phyloP scores from a whole-genome alignment of 2,329 filamentous ascomycete genomes.

The Beauveria rudraprayagi region DNA sequence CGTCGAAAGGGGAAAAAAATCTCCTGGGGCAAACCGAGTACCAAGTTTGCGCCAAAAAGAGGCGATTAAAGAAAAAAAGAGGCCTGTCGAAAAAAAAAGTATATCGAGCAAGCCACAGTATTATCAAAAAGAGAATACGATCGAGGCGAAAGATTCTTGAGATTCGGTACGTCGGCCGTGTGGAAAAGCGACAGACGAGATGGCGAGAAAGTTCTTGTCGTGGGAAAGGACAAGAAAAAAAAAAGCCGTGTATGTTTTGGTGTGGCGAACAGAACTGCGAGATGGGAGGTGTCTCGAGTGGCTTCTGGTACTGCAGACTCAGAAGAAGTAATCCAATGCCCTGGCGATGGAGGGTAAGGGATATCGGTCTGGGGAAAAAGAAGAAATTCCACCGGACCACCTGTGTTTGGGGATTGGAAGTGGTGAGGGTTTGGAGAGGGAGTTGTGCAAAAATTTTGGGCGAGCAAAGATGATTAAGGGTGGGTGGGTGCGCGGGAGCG shows the following conservation, averaged over 20 bases:
- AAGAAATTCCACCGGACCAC: slow-evolving; percentile 11
- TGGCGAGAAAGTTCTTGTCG: slow-evolving; percentile 5
- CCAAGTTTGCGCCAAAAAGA: slow-evolving; percentile 7
- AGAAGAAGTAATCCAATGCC: slow-evolving; percentile 13
- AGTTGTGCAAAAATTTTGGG: slow-evolving; percentile 10
- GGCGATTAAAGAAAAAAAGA: slow-evolving; percentile 2
- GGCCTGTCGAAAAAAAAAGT: neutral
- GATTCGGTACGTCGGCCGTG: neutral
- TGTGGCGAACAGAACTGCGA: slow-evolving; percentile 8
- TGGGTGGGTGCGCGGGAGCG: neutral
- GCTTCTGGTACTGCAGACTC: slow-evolving; percentile 4
- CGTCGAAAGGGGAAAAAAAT: neutral
- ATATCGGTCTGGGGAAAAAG: slow-evolving; percentile 9
- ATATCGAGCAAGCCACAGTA: slow-evolving; percentile 4
- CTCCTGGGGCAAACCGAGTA: slow-evolving; percentile 3
- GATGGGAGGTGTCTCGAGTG: slow-evolving; percentile 8
- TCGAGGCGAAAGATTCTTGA: neutral
- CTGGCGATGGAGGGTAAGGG: slow-evolving; percentile 10
- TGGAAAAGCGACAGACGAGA: slow-evolving; percentile 5
- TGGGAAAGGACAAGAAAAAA: slow-evolving; percentile 7
- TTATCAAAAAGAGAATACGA: slow-evolving; percentile 1
- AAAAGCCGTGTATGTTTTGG: slow-evolving; percentile 1
- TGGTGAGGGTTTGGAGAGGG: slow-evolving; percentile 10
- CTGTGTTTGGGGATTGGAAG: slow-evolving; percentile 11
- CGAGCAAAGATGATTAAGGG: slow-evolving; percentile 4